Base-by-base conservation (phyloP, 2,329 filamentous ascomycete species). In the Diaporthe citrichinensis region DNA sequence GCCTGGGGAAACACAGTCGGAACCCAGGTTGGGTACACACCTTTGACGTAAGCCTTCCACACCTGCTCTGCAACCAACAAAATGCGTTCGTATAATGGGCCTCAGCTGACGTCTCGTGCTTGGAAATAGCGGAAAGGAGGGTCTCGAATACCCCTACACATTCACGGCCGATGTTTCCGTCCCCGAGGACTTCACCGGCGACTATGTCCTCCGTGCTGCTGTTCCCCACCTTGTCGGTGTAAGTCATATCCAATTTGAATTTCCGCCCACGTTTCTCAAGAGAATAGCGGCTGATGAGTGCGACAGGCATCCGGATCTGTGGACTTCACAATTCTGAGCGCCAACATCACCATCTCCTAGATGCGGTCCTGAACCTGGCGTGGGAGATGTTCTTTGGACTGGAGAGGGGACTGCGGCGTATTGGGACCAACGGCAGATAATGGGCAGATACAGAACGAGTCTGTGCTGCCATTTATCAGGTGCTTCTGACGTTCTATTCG, bases 21-120 rank as follows among this genome's bases (percentile, higher is more conserved):
- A 61, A 78, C 68, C 0, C 79, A 80, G 74, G 78, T 84, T 76
- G 78, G 76, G n/a, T 83, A 82, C 78, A 80, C 79, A 3, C 39
- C 74, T 31, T 53, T 76, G 41, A 76, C 72, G 71, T 73, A 51
- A 73, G 71, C 36, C 28, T 39, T 3, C 20, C 6, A 6, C 3
- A 25, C 69, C 4, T 34, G 3, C 4, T 39, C 8, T 28, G 31
- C 20, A 28, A 3, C 20, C 17, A 49, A 3, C 28, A 53, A 3
- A 20, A 1, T 39, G 14, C 28, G 31, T 55, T 69, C 5, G 25
- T 34, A 12, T 49, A 17, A 4, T 4, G 7, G 23, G 28, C 31
- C 62, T 6, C 20, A 14, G 17, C 71, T 73, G n/a, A 73, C 71
- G 3, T 23, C 6, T 34, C 39, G 4, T 12, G 8, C 39, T 20